Percentiles rank a stretch among this genome's conserved stretches.
These are phyloP conservation scores for Clitocybe nebularis DNA, from an alignment of 1,284 basidiomycete species.

Conservation along the genomic window DNA sequence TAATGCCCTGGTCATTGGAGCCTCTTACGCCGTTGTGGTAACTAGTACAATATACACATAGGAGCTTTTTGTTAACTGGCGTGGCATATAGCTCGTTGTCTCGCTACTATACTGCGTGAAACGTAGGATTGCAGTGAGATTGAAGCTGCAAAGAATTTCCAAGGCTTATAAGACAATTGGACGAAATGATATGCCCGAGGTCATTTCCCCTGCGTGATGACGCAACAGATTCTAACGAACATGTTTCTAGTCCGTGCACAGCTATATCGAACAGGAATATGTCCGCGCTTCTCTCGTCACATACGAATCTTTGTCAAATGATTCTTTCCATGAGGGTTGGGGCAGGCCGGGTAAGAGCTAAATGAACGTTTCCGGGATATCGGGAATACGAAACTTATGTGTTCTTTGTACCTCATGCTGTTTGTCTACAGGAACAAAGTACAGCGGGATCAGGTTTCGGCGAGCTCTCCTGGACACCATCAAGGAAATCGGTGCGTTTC, in stretches of 20 bases:
- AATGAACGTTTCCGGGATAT: not conserved
- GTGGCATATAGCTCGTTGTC: constrained; percentile 36
- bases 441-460: constrained; percentile 59
- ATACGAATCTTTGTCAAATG: constrained; percentile 72
- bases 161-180: constrained; percentile 63
- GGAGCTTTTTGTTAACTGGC: not conserved
- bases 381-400: not conserved
- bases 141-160: constrained; percentile 65
- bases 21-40: constrained; percentile 64
- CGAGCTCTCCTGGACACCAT: constrained; percentile 64
- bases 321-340: constrained; percentile 76
- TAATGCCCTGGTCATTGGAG: constrained; percentile 62
- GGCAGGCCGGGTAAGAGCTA: constrained; percentile 59
- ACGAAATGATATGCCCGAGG: constrained; percentile 69
- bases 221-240: not conserved
- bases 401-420: not conserved
- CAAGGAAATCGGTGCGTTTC: constrained; percentile 51
- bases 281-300: constrained; percentile 73
- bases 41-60: constrained; percentile 19
- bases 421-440: constrained; percentile 45
- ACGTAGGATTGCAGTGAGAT: constrained; percentile 58
- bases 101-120: constrained; percentile 64
- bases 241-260: constrained; percentile 57
- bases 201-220: constrained; percentile 28
- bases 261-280: constrained; percentile 77